A percentile compares a stretch with the other conserved stretches of the same genome.
These are phyloP conservation scores for Cercospora berteroae DNA, from an alignment of 2,329 filamentous ascomycete genomes.

Conservation along the genomic window DNA sequence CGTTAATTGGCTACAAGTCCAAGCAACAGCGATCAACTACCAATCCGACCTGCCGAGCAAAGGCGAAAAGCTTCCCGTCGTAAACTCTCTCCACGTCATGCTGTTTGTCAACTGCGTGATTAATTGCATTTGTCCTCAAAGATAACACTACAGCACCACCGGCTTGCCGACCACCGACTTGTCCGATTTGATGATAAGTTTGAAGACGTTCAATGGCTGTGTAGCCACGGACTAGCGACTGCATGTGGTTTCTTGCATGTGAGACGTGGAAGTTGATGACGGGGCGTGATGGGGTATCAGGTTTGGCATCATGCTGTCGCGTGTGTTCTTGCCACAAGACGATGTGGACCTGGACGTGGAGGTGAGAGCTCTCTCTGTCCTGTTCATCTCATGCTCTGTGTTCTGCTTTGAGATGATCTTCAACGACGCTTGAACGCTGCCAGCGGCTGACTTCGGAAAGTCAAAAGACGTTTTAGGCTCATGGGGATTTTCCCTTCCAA, in stretches of 20 bases:
- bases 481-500: not conserved
- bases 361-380: not conserved
- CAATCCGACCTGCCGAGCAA: not conserved
- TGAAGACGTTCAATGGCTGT: not conserved
- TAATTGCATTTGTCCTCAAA: not conserved
- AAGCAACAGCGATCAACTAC: not conserved
- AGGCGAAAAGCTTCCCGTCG: not conserved
- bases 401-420: not conserved
- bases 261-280: not conserved
- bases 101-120: conserved; percentile 2
- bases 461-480: not conserved
- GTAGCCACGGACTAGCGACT: not conserved
- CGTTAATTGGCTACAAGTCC: not conserved
- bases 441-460: not conserved
- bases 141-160: not conserved
- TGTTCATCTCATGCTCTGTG: not conserved
- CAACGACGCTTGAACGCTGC: not conserved
- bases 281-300: not conserved
- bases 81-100: conserved; percentile 4
- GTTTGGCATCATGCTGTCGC: not conserved
- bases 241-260: not conserved
- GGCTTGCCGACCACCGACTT: not conserved
- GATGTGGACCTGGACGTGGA: not conserved
- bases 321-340: not conserved
- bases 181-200: not conserved